Conservation (phyloP, 768 basidiomycete genomes). For the Mrakia frigida region DNA sequence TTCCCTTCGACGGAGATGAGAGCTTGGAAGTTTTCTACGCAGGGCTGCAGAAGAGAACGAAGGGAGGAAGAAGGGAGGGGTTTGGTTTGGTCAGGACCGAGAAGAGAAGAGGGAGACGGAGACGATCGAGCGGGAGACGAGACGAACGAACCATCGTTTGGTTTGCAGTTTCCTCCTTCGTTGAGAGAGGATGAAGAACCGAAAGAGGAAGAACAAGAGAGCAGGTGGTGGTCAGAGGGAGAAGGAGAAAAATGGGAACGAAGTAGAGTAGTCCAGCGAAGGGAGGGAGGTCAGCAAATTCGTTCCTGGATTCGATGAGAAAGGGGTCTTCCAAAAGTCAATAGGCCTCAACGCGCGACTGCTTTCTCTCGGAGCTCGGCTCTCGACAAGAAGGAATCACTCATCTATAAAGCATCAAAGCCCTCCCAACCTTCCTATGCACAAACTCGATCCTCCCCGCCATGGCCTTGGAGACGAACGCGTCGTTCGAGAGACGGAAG, state of each 20-base stretch:
- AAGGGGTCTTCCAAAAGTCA: background rate
- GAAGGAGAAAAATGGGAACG: background rate
- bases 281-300: background rate
- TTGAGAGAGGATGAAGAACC: background rate
- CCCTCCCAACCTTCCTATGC: background rate
- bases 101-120: background rate
- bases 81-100: background rate
- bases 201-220: background rate
- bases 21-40: conserved; percentile 6
- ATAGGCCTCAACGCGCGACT: too few species aligned
- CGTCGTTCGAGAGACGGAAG: conserved; percentile 5
- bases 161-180: too few species aligned
- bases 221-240: background rate
- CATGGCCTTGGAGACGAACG: conserved; percentile 7
- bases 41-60: background rate
- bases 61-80: background rate
- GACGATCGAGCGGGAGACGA: too few species aligned
- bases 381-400: background rate
- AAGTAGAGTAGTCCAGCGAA: background rate
- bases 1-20: background rate
- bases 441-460: background rate
- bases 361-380: background rate
- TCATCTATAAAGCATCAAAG: background rate
- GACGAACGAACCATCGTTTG: background rate
- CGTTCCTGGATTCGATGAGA: background rate